These are phyloP conservation scores for Paramecium biaurelia DNA, from an alignment of 73 alveolate genomes.

Conservation along the genomic window DNA sequence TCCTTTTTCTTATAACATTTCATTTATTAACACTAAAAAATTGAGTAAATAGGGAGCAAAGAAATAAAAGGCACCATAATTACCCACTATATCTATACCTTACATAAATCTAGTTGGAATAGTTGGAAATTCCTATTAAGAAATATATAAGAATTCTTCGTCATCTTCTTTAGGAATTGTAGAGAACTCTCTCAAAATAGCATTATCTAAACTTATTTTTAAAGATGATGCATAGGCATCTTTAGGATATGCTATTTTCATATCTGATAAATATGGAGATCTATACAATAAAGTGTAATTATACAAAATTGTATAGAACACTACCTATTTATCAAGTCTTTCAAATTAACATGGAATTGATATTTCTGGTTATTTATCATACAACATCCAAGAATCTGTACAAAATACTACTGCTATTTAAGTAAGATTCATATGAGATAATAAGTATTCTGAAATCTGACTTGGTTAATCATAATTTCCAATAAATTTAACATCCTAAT, in stretches of 20 bases:
- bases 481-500: constrained; percentile 65
- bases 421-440: constrained; percentile 57
- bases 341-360: constrained; percentile 73
- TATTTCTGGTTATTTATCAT: constrained; percentile 20
- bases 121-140: constrained; percentile 71
- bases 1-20: constrained; percentile 81
- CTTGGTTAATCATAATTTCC: constrained; percentile 16
- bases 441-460: constrained; percentile 55
- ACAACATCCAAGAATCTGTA: constrained; percentile 54
- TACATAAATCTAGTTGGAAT: constrained; percentile 67
- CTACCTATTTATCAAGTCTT: constrained; percentile 56
- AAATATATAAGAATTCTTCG: constrained; percentile 58
- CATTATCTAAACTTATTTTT: constrained; percentile 77
- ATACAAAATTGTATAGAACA: constrained; percentile 72
- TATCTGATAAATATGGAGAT: constrained; percentile 69
- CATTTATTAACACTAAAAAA: constrained; percentile 75
- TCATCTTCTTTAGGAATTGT: constrained; percentile 38
- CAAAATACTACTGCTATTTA: constrained; percentile 72
- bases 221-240: constrained; percentile 71
- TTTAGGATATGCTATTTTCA: constrained; percentile 68
- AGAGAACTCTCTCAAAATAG: constrained; percentile 65
- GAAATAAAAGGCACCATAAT: constrained; percentile 83
- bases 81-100: constrained; percentile 68
- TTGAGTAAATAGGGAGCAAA: constrained; percentile 70
- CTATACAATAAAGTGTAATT: constrained; percentile 72